Evolutionary conservation across 1,284 basidiomycete genomes (phyloP).

Genomic region (Moniliella sp.): DNA sequence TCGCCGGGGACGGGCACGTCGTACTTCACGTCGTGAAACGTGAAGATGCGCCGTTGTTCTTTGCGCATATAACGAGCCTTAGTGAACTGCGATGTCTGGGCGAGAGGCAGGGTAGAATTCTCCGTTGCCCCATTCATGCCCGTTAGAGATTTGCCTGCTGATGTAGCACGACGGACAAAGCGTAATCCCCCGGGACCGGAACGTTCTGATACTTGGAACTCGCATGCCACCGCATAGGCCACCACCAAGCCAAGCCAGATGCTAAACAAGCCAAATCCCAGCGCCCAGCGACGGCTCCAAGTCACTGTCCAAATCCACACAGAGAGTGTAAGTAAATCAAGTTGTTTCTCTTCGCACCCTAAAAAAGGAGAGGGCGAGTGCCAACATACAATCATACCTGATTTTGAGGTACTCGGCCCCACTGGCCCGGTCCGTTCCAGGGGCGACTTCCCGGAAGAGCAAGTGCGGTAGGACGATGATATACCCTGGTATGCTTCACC

Average conservation of each 20-base stretch:
- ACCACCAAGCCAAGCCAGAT: too few species aligned
- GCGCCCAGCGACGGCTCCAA: too few species aligned
- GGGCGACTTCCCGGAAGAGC: conserved; percentile 9
- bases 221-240: too few species aligned
- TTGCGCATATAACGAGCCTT: background rate
- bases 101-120: too few species aligned
- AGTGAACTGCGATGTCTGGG: background rate
- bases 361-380: conserved; percentile 8
- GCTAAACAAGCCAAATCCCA: too few species aligned
- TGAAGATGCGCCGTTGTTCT: conserved; percentile 9
- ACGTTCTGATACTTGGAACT: conserved; percentile 9
- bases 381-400: conserved; percentile 6
- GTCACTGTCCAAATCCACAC: too few species aligned
- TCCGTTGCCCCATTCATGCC: background rate
- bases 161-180: too few species aligned
- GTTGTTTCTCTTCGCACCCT: background rate
- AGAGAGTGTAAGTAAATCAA: too few species aligned
- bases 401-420: conserved; percentile 5
- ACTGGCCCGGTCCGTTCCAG: too few species aligned
- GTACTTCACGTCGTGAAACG: conserved; percentile 16
- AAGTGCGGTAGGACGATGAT: conserved; percentile 10
- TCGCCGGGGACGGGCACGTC: conserved; percentile 14
- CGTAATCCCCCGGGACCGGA: conserved; percentile 16
- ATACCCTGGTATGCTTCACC: conserved; percentile 8
- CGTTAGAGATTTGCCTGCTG: background rate